A percentile compares a stretch with the other conserved stretches of the same genome.
Conservation (phyloP, 2,329 filamentous ascomycete genomes). For the Curvularia sp. region DNA sequence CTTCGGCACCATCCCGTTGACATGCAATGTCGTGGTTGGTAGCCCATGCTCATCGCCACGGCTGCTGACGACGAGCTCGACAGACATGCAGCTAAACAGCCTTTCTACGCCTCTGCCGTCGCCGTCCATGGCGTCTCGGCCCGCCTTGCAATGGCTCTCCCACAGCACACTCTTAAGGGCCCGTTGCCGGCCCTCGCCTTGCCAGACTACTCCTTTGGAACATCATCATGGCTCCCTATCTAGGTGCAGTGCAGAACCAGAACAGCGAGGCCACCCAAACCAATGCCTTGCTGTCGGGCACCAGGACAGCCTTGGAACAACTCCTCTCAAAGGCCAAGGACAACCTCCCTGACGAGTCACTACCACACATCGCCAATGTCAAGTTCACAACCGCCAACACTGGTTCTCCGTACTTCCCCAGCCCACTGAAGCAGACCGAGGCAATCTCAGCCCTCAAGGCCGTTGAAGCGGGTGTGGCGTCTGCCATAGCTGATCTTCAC, state of each 20-base stretch:
- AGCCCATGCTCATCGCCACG: constrained; percentile 26
- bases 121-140: constrained; percentile 14
- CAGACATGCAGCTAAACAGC: constrained; percentile 30
- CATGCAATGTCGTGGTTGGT: constrained; percentile 20
- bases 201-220: not conserved
- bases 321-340: constrained; percentile 42
- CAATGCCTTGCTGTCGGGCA: constrained; percentile 46
- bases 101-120: constrained; percentile 21
- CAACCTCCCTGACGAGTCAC: constrained; percentile 46
- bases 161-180: constrained; percentile 7
- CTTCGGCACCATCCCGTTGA: constrained; percentile 16
- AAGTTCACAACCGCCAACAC: constrained; percentile 49
- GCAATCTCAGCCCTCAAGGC: constrained; percentile 64
- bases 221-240: constrained; percentile 37
- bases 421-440: constrained; percentile 61
- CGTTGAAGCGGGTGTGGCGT: constrained; percentile 65
- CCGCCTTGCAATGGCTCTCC: constrained; percentile 11
- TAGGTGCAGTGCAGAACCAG: constrained; percentile 27
- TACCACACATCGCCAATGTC: constrained; percentile 38
- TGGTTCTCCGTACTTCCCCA: constrained; percentile 51
- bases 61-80: constrained; percentile 10
- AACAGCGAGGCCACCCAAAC: constrained; percentile 19
- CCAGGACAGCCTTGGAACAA: constrained; percentile 41
- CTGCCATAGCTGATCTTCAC: constrained; percentile 64
- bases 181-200: constrained; percentile 9